Base-by-base conservation (phyloP, 768 basidiomycete genomes). In the Calocybe cyanea region DNA sequence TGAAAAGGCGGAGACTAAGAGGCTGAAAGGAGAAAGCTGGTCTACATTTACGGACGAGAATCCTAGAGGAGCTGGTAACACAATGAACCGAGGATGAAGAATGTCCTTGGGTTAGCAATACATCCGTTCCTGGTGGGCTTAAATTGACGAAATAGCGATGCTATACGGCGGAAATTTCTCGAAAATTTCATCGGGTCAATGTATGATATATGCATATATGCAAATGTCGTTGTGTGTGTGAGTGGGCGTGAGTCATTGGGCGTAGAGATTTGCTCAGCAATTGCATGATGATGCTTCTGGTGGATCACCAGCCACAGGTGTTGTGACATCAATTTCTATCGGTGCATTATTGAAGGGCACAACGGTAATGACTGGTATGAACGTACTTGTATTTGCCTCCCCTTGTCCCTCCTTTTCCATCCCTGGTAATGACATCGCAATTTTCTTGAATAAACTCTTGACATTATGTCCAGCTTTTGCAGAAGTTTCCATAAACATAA, bases 381-480 rank as follows among this genome's bases (percentile, higher is more conserved):
- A 57, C 72, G 47, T 56, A 78, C 78, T 80, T 35, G 75, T 74
- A 46, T 77, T 78, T n/a, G 73, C 58, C 51, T 84, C 77, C 32
- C 64, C 68, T 52, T 84, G 82, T 18, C 57, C 73, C 28, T 85
- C 89, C 63, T 87, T 92, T 58, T 94, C 92, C 81, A 93, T 93
- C 10, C 96, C 96, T 15, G 96, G 95, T 40, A 99, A 68, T 2
- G 93, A 93, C 85, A 98, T 84, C 1, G 96, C 96, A 54, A 99
- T 99, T 76, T 98, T 98, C 74, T 97, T 94, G 77, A 99, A 99
- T 55, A 99, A 66, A 54, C 90, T 90, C 73, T 99, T 99, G 50
- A 99, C 96, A 54, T 99, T 99, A 64, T 98, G 96, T 2, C 96
- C 96, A 6, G 96, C 96, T 65, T 99, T 99, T 23, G 96, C 96